Base-by-base conservation (phyloP, 2,329 filamentous ascomycete genomes). In the Xylaria hypoxylon region DNA sequence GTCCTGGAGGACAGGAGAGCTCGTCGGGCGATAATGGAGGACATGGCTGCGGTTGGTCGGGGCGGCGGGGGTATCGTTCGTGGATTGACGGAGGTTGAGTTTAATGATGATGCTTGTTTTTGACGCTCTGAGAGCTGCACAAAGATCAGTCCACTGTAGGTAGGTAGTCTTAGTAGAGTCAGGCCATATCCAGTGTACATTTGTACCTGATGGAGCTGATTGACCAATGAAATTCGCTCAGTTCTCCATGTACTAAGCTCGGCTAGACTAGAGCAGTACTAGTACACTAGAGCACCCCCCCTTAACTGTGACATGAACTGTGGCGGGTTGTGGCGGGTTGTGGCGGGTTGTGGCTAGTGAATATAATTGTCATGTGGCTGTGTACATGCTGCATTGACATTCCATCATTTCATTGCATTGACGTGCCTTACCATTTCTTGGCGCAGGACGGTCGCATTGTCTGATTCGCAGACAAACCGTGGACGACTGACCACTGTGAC, bases 21-120 rank as follows among this genome's bases (percentile, higher is more conserved):
- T 70, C 87, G 82, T 73, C 86, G 85, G 72, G 86, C 80, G 75
- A 87, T 79, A 73, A 84, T 77, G 74, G 87, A 87, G 68, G 86
- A 84, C 86, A 89, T 89, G 77, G 76, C 79, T 78, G 55, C 61
- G 71, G 60, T 59, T 71, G 72, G 72, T 66, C 56, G 64, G 42
- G 26, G 53, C 70, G 72, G 72, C 66, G 55, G 64, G 42, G 26
- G 53, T 52, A 45, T 45, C 31, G 28, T 62, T 65, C 38, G 59
- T 51, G 57, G 26, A 59, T 63, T 67, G 63, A 59, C 35, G 58
- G 53, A 61, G 56, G 31, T 45, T 15, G 42, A 33, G 42, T 26
- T 24, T 48, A 26, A 31, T 52, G 53, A 31, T 22, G 26, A 33
- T 56, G n/a, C 38, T 57, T 62, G n/a, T 47, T 57, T 62, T 68